Evolutionary conservation across 441 rosid genomes (phyloP).

Genomic region (Capsella rubella): DNA sequence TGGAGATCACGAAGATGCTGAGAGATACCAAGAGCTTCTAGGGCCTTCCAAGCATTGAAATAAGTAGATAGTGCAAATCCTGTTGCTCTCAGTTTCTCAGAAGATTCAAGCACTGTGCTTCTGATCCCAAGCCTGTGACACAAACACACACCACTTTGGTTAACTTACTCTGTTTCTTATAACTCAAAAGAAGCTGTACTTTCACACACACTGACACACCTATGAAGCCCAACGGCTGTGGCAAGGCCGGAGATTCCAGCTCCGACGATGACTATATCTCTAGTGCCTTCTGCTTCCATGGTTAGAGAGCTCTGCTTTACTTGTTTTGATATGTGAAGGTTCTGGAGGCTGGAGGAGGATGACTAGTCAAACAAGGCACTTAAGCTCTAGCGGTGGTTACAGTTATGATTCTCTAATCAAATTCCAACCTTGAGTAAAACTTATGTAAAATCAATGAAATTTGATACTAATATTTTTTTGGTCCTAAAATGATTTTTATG

Average conservation of each 20-base stretch:
- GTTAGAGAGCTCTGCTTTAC: slow-evolving; percentile 16
- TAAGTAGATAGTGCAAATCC: slow-evolving; percentile 65
- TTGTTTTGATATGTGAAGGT: background rate
- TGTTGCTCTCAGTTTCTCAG: slow-evolving; percentile 57
- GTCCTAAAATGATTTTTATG: no score
- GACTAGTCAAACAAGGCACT: no score
- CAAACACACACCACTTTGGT: slow-evolving; percentile 7
- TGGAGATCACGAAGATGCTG: slow-evolving; percentile 59
- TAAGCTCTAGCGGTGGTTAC: no score
- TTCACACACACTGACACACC: slow-evolving; percentile 40
- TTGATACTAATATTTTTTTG: no score
- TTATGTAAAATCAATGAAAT: no score
- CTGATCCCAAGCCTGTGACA: slow-evolving; percentile 61
- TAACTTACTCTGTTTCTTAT: slow-evolving; percentile 13
- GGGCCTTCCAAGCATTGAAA: slow-evolving; percentile 80
- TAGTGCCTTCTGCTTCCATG: slow-evolving; percentile 41
- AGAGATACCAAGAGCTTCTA: slow-evolving; percentile 67
- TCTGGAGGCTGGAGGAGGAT: no score
- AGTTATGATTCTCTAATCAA: no score
- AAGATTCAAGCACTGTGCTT: slow-evolving; percentile 73
- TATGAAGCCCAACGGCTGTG: slow-evolving; percentile 74
- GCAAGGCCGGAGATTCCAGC: slow-evolving; percentile 85
- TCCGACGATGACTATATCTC: slow-evolving; percentile 66
- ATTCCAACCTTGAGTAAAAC: no score
- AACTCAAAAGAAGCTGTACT: background rate